phyloP scores from a whole-genome alignment of 1,284 basidiomycete genomes.

The Leucoagaricus sp. region DNA sequence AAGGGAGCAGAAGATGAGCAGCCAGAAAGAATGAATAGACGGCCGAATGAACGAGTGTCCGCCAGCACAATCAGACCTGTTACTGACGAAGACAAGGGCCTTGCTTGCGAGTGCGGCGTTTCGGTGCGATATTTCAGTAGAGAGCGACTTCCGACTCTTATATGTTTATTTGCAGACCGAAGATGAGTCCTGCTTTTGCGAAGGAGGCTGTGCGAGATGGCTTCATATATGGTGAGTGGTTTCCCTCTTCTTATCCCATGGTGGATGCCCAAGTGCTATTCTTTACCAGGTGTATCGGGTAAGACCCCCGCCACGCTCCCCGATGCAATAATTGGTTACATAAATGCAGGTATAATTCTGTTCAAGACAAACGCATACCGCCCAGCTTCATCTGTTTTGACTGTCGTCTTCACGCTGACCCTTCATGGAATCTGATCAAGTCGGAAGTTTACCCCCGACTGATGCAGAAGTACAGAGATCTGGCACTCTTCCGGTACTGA shows the following conservation, averaged over 20 bases:
- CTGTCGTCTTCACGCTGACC: slow-evolving; percentile 64
- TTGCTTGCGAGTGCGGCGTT: slow-evolving; percentile 69
- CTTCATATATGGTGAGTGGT: slow-evolving; percentile 67
- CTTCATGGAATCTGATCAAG: slow-evolving; percentile 68
- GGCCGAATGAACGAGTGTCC: neutral
- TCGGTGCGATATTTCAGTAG: slow-evolving; percentile 37
- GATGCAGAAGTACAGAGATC: slow-evolving; percentile 61
- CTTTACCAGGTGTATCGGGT: slow-evolving; percentile 76
- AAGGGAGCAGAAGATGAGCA: neutral
- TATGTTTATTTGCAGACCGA: slow-evolving; percentile 39
- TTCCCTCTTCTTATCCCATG: neutral
- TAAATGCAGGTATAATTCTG: slow-evolving; percentile 57
- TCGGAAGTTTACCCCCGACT: slow-evolving; percentile 57
- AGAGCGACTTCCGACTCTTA: neutral
- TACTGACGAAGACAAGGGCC: slow-evolving; percentile 1
- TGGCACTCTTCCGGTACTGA: slow-evolving; percentile 70
- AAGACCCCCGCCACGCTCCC: slow-evolving; percentile 11
- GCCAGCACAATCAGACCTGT: neutral
- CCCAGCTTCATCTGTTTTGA: slow-evolving; percentile 65
- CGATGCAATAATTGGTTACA: neutral
- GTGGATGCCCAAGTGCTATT: slow-evolving; percentile 4
- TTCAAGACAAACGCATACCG: slow-evolving; percentile 57
- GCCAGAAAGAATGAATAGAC: neutral
- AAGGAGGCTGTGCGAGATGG: slow-evolving; percentile 69
- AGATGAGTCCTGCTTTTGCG: slow-evolving; percentile 59